Conservation (phyloP, 805 yeast genomes). For the Jamesozyma jinghongensis region DNA sequence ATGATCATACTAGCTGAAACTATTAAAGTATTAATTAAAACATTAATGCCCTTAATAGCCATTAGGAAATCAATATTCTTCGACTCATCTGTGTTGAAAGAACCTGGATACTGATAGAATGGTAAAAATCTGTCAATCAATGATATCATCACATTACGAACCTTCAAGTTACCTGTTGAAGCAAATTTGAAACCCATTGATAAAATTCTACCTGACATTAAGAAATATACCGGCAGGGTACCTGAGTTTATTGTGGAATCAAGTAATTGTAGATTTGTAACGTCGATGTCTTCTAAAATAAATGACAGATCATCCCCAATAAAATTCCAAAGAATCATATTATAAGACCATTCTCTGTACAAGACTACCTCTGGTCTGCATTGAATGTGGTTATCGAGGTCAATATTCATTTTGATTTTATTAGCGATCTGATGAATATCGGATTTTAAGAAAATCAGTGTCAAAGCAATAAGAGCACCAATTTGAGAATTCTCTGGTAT, state of each 20-base stretch:
- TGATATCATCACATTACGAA: slow-evolving; percentile 37
- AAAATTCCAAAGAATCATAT: slow-evolving; percentile 63
- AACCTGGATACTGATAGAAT: slow-evolving; percentile 30
- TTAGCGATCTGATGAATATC: slow-evolving; percentile 48
- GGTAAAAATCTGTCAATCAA: slow-evolving; percentile 27
- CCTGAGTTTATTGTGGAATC: slow-evolving; percentile 46
- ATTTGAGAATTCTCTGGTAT: slow-evolving; percentile 33
- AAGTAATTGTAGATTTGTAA: slow-evolving; percentile 4
- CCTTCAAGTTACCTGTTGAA: slow-evolving; percentile 49
- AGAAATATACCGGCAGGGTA: slow-evolving; percentile 45
- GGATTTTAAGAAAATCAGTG: slow-evolving; percentile 64
- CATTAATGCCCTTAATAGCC: slow-evolving; percentile 41
- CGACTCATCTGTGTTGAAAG: slow-evolving; percentile 10
- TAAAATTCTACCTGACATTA: slow-evolving; percentile 65
- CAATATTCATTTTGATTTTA: slow-evolving; percentile 47
- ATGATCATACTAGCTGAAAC: slow-evolving; percentile 63
- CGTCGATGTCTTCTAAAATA: slow-evolving; percentile 15
- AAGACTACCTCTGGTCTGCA: slow-evolving; percentile 66
- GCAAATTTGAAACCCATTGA: slow-evolving; percentile 72
- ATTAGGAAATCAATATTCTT: slow-evolving; percentile 45
- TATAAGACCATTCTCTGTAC: slow-evolving; percentile 52
- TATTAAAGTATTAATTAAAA: slow-evolving; percentile 49
- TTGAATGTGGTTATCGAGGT: slow-evolving; percentile 4
- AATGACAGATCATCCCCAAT: slow-evolving; percentile 37
- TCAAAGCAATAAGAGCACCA: slow-evolving; percentile 71